Evolutionary conservation across 2,329 filamentous ascomycete species (phyloP).

Genomic region (Calonectria pseudoreteaudii): DNA sequence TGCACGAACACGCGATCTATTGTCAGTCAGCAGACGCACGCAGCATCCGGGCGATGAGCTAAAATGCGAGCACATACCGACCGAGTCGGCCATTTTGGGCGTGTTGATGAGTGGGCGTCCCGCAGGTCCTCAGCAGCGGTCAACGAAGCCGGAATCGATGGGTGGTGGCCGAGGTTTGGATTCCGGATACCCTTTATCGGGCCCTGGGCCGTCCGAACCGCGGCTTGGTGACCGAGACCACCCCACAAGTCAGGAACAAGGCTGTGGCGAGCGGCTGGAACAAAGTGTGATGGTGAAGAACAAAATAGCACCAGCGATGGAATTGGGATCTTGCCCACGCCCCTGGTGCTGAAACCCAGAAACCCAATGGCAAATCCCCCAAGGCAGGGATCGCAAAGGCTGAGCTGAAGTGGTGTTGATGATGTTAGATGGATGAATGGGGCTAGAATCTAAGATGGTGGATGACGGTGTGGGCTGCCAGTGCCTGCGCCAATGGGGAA

Average conservation of each 20-base stretch:
- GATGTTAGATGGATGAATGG: conserved; percentile 20
- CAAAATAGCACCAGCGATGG: not conserved
- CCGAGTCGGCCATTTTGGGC: conserved; percentile 44
- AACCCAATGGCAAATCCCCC: conserved; percentile 30
- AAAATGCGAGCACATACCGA: conserved; percentile 40
- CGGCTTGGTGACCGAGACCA: conserved; percentile 44
- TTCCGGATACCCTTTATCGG: conserved; percentile 41
- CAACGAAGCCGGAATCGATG: conserved; percentile 29
- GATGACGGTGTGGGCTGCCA: conserved; percentile 10
- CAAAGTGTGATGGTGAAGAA: conserved; percentile 14
- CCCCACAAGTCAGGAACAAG: conserved; percentile 34
- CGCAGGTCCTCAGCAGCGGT: conserved; percentile 31
- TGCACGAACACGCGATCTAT: conserved; percentile 99
- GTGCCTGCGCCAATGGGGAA: conserved; percentile 6
- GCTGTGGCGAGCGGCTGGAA: not conserved
- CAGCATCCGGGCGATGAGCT: not conserved
- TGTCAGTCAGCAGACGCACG: conserved; percentile 22
- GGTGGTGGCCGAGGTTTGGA: conserved; percentile 28
- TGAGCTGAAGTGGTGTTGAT: not conserved
- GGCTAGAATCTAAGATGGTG: conserved; percentile 9
- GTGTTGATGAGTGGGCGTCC: conserved; percentile 27
- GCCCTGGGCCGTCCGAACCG: conserved; percentile 41
- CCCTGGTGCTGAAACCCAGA: conserved; percentile 29
- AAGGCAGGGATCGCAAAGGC: not conserved
- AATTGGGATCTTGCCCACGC: conserved; percentile 23